Conservation (phyloP, 768 basidiomycete species). For the Austroboletus festivus region DNA sequence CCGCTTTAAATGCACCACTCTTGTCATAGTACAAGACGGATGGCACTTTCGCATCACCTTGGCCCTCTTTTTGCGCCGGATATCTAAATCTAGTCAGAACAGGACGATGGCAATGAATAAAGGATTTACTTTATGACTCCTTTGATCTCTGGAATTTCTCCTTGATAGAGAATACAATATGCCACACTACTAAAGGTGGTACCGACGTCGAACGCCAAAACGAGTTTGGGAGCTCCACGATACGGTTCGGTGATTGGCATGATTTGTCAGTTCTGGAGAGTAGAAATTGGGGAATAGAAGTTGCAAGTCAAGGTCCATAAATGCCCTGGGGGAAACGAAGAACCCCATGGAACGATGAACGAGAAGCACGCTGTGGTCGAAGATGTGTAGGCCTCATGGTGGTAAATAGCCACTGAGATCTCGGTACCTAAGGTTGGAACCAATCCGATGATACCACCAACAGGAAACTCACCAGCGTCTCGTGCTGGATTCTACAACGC, state of each 20-base stretch:
- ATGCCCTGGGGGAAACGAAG: too few species aligned
- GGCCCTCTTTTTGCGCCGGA: constrained; percentile 37
- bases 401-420: too few species aligned
- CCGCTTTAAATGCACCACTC: constrained; percentile 33
- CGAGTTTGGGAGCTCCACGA: constrained; percentile 27
- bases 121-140: constrained; percentile 8
- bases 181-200: constrained; percentile 46
- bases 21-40: constrained; percentile 43
- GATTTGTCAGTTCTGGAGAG: background rate
- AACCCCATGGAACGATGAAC: too few species aligned
- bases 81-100: constrained; percentile 29
- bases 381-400: too few species aligned
- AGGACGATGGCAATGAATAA: background rate
- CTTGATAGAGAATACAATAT: constrained; percentile 25
- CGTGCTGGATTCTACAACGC: too few species aligned
- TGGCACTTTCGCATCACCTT: constrained; percentile 43
- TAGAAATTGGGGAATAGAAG: too few species aligned
- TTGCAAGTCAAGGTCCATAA: too few species aligned
- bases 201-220: constrained; percentile 47
- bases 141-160: constrained; percentile 10
- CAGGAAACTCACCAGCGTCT: too few species aligned
- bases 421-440: too few species aligned
- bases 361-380: too few species aligned
- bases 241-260: constrained; percentile 8
- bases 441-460: too few species aligned